Conservation (phyloP, 1,284 basidiomycete species). For the Inonotus hispidus region DNA sequence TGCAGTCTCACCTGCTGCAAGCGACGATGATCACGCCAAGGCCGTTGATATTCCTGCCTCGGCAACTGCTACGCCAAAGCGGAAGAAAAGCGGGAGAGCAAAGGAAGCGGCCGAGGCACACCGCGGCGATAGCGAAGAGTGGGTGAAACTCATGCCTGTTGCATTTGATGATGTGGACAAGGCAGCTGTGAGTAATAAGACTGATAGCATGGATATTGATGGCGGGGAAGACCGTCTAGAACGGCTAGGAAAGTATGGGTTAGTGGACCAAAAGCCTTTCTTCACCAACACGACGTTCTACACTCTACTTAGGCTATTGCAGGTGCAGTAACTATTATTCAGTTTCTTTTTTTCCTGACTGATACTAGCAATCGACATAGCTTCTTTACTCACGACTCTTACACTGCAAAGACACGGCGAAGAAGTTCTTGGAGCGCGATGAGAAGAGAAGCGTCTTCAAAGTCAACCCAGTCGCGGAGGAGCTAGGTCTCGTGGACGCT, state of each 20-base stretch:
- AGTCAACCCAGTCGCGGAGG: constrained; percentile 67
- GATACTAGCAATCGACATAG: constrained; percentile 35
- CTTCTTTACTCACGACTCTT: constrained; percentile 86
- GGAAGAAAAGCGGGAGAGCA: constrained; percentile 7
- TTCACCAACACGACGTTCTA: constrained; percentile 95
- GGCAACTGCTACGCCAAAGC: constrained; percentile 8
- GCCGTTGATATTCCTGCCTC: not conserved
- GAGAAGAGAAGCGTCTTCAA: constrained; percentile 45
- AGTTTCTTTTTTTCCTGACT: not conserved
- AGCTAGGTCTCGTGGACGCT: constrained; percentile 70
- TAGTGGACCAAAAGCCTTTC: constrained; percentile 44
- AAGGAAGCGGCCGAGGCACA: constrained; percentile 9
- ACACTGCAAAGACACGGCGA: constrained; percentile 80
- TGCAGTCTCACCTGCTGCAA: constrained; percentile 32
- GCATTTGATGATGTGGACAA: constrained; percentile 7
- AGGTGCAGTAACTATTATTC: constrained; percentile 49
- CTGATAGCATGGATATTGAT: constrained; percentile 16
- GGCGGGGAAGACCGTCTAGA: constrained; percentile 3
- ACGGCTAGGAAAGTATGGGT: constrained; percentile 14
- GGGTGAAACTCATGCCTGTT: constrained; percentile 20
- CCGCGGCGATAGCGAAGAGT: constrained; percentile 15
- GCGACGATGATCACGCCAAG: constrained; percentile 17
- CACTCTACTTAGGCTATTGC: constrained; percentile 79
- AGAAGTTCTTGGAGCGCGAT: constrained; percentile 52
- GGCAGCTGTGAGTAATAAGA: not conserved